Evolutionary conservation across 2,329 filamentous ascomycete species (phyloP).

Genomic region (Stylonectria norvegica): DNA sequence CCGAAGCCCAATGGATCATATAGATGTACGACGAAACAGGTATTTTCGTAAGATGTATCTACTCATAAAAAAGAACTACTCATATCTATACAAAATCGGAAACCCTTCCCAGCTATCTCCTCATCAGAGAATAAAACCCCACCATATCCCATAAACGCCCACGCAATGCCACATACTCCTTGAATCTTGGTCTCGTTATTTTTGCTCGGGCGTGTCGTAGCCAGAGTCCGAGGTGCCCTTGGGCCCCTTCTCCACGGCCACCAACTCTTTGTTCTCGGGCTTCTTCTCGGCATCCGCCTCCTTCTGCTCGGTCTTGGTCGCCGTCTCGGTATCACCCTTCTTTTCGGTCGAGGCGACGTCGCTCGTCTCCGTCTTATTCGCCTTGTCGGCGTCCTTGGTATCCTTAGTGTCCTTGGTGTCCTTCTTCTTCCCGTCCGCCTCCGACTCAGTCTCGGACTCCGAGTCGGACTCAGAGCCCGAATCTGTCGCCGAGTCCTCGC

Average conservation of each 20-base stretch:
- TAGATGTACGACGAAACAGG: no score
- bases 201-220: constrained; percentile 29
- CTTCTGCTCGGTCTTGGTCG: constrained; percentile 2
- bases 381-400: constrained; percentile 1
- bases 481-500: constrained; percentile 16
- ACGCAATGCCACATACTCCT: neutral
- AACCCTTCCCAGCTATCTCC: no score
- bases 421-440: constrained; percentile 16
- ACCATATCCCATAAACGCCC: neutral
- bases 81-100: no score
- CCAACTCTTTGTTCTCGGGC: constrained; percentile 1
- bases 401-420: constrained; percentile 13
- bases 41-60: no score
- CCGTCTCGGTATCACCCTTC: constrained; percentile 11
- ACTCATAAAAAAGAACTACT: no score
- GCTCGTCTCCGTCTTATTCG: constrained; percentile 2
- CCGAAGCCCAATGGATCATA: no score
- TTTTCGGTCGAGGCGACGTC: constrained; percentile 3
- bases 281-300: neutral
- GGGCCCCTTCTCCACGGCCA: constrained; percentile 12
- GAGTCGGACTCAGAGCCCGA: constrained; percentile 23
- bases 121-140: no score
- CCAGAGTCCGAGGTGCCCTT: constrained; percentile 34
- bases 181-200: neutral
- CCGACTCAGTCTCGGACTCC: constrained; percentile 20